Base-by-base conservation (phyloP, 805 yeast genomes). In the Teunomyces lycoperdinae region DNA sequence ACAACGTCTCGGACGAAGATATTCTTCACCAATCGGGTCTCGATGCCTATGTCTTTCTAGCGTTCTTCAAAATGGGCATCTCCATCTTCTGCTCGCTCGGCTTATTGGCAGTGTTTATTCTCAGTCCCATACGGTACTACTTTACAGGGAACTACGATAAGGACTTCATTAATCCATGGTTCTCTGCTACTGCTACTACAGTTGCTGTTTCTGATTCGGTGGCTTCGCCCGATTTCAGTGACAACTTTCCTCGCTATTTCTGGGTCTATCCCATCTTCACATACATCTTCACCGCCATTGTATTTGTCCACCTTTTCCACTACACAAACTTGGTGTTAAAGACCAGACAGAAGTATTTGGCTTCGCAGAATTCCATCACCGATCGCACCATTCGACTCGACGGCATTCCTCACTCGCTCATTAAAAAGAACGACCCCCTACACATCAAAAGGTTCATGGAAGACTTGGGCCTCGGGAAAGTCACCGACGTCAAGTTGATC, bases 261-360 rank as follows among this genome's bases (percentile, higher is more conserved):
- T 73, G 82, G 72, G 72, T 78, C 9, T 80, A 80, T 52, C 79
- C 83, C 1, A 53, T 78, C 1, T 81, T 80, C 71, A 80, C 85
- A 2, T 81, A 80, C 57, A 51, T 73, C 10, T 81, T 81, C 61
- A 75, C 83, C 2, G 61, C 64, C 2, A 64, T 80, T 8, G 78
- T 78, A 26, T 76, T 71, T 50, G 67, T 66, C 48, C 73, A 70
- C 51, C 53, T 80, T 20, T 74, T 73, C 54, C 67, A 67, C 42
- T 78, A 70, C 57, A 81, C 85, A 16, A 66, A 69, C 11, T 66
- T 64, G 45, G 77, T 81, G 30, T 71, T 81, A 42, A 71, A 71
- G 51, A 75, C 80, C 1, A 63, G 86, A 35, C 86, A 81, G 55
- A 71, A 75, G 53, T 80, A 79, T 58, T 63, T 81, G 48, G 86